Conservation (phyloP, 2,329 filamentous ascomycete species). For the Botrytis medusae region DNA sequence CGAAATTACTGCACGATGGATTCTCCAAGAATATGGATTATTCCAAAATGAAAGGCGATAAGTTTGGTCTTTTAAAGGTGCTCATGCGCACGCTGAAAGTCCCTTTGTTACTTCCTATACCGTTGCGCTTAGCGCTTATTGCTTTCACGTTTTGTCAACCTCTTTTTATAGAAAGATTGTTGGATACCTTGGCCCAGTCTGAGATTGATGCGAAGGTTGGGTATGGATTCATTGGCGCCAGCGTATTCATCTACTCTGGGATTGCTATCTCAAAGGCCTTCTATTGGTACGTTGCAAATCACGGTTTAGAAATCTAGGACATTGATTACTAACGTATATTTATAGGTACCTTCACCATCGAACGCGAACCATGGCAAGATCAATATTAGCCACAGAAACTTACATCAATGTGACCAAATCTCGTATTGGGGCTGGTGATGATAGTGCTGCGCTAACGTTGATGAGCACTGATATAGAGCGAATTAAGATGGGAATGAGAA, state of each 20-base stretch:
- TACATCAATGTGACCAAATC: constrained; percentile 48
- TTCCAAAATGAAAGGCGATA: constrained; percentile 23
- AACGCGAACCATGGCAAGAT: constrained; percentile 34
- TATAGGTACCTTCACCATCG: constrained; percentile 18
- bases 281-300: not conserved
- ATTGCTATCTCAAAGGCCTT: constrained; percentile 22
- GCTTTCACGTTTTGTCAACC: constrained; percentile 31
- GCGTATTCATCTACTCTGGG: constrained; percentile 27
- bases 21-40: constrained; percentile 23
- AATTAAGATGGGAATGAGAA: constrained; percentile 10
- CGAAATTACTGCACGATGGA: constrained; percentile 22
- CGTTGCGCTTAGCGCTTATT: constrained; percentile 27
- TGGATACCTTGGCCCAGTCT: constrained; percentile 32
- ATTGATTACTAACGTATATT: not conserved
- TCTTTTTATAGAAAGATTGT: constrained; percentile 22
- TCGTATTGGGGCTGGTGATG: constrained; percentile 23
- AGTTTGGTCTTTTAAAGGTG: constrained; percentile 30
- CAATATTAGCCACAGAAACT: constrained; percentile 48
- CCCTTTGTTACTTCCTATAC: constrained; percentile 20
- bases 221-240: constrained; percentile 30
- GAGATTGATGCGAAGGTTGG: constrained; percentile 21
- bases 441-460: constrained; percentile 30
- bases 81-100: constrained; percentile 26
- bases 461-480: constrained; percentile 36
- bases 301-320: not conserved